Conservation (phyloP, 2,329 filamentous ascomycete genomes). For the Kalmusia sp. region DNA sequence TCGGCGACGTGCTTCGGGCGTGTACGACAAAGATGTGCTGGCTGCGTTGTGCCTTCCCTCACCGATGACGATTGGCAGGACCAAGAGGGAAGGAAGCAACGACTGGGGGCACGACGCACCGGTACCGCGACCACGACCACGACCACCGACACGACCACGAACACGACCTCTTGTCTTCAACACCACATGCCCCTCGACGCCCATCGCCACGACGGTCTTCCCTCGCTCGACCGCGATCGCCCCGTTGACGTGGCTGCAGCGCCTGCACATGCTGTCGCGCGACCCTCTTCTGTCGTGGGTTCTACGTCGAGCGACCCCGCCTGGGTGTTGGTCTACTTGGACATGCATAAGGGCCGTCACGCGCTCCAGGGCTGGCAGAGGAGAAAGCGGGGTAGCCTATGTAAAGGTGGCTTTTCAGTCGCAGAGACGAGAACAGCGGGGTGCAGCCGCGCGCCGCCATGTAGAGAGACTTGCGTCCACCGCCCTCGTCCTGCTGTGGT, state of each 20-base stretch:
- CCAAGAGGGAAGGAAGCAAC: constrained; percentile 4
- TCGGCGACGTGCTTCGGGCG: constrained; percentile 4
- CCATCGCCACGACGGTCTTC: too few relatives aligned
- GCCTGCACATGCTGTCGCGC: background rate
- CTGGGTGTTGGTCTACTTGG: constrained; percentile 1
- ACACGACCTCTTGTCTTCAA: background rate
- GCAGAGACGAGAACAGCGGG: too few relatives aligned
- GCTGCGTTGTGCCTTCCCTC: background rate
- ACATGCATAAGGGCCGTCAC: constrained; percentile 7
- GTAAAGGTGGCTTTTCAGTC: too few relatives aligned
- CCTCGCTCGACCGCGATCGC: too few relatives aligned
- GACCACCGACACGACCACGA: background rate
- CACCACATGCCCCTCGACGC: too few relatives aligned
- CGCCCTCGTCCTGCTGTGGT: constrained; percentile 10
- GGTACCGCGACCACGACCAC: background rate
- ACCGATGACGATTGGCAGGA: background rate
- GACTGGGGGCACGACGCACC: constrained; percentile 5
- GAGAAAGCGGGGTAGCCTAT: background rate
- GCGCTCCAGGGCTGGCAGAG: constrained; percentile 1
- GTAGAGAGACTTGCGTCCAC: constrained; percentile 37
- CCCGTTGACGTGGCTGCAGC: background rate
- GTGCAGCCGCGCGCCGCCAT: constrained; percentile 26
- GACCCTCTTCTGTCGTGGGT: background rate
- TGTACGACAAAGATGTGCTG: constrained; percentile 3
- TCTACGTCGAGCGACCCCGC: background rate